phyloP scores from a whole-genome alignment of 208 protist species.

The Crithidia acanthocephali region DNA sequence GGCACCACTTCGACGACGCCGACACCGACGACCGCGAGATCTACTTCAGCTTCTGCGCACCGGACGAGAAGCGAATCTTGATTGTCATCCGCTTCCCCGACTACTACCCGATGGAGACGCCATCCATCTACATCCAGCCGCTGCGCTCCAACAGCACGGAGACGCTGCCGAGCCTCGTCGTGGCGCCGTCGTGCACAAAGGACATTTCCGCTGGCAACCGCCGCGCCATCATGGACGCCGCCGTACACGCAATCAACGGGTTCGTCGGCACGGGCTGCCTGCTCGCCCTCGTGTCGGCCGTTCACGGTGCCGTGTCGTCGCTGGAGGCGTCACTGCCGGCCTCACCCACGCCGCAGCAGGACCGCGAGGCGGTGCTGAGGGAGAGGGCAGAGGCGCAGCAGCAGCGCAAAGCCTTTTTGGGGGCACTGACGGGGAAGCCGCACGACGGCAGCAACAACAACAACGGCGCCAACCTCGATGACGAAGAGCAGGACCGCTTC shows the following conservation, averaged over 20 bases:
- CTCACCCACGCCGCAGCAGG: constrained; percentile 12
- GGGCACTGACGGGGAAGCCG: constrained; percentile 49
- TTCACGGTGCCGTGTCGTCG: constrained; percentile 62
- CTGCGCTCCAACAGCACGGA: constrained; percentile 24
- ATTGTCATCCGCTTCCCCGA: constrained; percentile 71
- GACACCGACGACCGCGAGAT: constrained; percentile 64
- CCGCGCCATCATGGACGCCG: constrained; percentile 72
- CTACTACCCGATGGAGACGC: constrained; percentile 81
- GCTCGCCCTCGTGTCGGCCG: constrained; percentile 64
- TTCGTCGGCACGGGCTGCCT: constrained; percentile 69
- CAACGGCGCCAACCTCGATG: constrained; percentile 21
- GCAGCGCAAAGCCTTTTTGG: constrained; percentile 76
- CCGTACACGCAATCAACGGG: constrained; percentile 73
- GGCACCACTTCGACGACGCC: constrained; percentile 62
- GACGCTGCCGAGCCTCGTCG: constrained; percentile 33
- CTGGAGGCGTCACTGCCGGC: constrained; percentile 21
- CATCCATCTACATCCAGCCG: constrained; percentile 68
- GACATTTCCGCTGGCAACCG: constrained; percentile 57
- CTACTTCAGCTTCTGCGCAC: constrained; percentile 69
- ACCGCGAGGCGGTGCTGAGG: constrained; percentile 29
- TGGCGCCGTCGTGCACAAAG: constrained; percentile 64
- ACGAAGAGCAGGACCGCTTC: constrained; percentile 57
- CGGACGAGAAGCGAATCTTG: constrained; percentile 52
- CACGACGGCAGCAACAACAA: constrained; percentile 9
- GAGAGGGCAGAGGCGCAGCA: constrained; percentile 42